Percentiles rank a stretch among this genome's conserved stretches.
phyloP scores from a whole-genome alignment of 257 asterid genomes.

The Haberlea rhodopensis region DNA sequence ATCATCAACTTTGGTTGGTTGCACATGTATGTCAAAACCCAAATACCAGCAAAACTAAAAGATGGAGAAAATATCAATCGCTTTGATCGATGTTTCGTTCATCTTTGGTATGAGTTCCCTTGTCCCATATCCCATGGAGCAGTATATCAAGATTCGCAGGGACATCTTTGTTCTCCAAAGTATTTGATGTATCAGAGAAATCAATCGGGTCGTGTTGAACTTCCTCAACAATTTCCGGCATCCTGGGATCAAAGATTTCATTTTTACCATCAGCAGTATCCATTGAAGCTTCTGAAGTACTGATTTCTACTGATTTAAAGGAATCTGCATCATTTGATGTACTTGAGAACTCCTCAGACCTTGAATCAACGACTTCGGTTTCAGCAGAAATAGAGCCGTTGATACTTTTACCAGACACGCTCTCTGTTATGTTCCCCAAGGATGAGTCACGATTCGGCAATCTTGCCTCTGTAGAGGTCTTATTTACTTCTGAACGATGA shows the following conservation, averaged over 20 bases:
- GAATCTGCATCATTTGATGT: no score
- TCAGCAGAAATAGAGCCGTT: constrained; percentile 30
- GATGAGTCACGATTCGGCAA: no score
- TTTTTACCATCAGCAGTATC: no score
- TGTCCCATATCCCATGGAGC: constrained; percentile 50
- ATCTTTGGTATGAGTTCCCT: constrained; percentile 59
- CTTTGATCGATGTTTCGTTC: no score
- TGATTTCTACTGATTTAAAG: no score
- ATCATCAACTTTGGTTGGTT: no score
- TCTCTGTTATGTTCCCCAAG: constrained; percentile 27
- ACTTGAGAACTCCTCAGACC: no score
- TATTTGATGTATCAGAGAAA: constrained; percentile 47
- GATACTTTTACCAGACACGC: constrained; percentile 30
- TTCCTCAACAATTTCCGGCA: constrained; percentile 44
- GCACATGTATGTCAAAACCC: not conserved
- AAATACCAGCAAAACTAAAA: not conserved
- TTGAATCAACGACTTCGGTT: no score
- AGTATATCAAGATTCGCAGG: constrained; percentile 62
- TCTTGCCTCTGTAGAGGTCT: no score
- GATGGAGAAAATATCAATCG: not conserved
- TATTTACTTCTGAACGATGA: no score
- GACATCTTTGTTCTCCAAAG: constrained; percentile 51
- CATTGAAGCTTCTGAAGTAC: no score
- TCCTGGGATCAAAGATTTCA: constrained; percentile 26
- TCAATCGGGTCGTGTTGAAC: constrained; percentile 51